Evolutionary conservation across 352 stramenopile species (phyloP).

Genomic region (Pythium aphanidermatum): DNA sequence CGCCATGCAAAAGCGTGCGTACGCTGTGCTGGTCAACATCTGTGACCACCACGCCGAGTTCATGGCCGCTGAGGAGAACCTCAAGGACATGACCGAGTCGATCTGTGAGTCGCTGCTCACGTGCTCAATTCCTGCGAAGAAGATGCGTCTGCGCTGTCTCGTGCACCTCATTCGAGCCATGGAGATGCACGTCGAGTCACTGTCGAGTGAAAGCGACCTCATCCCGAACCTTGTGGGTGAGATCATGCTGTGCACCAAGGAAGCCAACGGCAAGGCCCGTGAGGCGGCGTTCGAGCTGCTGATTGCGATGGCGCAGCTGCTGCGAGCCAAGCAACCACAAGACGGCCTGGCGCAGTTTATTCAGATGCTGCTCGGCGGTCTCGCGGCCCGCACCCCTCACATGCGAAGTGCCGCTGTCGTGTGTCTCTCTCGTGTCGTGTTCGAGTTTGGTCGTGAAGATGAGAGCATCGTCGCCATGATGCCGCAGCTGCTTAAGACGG

Average conservation of each 20-base stretch:
- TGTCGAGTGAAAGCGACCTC: slow-evolving; percentile 58
- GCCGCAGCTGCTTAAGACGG: slow-evolving; percentile 87
- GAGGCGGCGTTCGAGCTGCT: slow-evolving; percentile 84
- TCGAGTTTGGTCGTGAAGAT: slow-evolving; percentile 89
- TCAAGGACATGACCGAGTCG: slow-evolving; percentile 91
- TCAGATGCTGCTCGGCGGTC: slow-evolving; percentile 89
- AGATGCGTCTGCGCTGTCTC: slow-evolving; percentile 93
- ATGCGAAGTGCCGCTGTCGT: slow-evolving; percentile 95
- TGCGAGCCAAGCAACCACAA: slow-evolving; percentile 52
- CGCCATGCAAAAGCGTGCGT: slow-evolving; percentile 86
- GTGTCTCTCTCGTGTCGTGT: slow-evolving; percentile 92
- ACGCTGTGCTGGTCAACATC: slow-evolving; percentile 81
- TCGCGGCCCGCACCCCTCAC: slow-evolving; percentile 91
- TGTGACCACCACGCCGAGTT: slow-evolving; percentile 82
- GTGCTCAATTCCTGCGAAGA: slow-evolving; percentile 93
- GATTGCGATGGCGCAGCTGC: slow-evolving; percentile 75
- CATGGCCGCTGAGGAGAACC: slow-evolving; percentile 62
- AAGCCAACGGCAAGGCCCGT: slow-evolving; percentile 93
- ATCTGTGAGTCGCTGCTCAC: slow-evolving; percentile 93
- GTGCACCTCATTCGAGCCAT: slow-evolving; percentile 75
- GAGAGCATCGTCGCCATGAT: slow-evolving; percentile 66
- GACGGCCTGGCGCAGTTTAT: slow-evolving; percentile 87
- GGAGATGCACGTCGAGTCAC: slow-evolving; percentile 55
- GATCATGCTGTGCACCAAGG: slow-evolving; percentile 96
- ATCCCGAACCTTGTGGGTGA: slow-evolving; percentile 92